A percentile compares a stretch with the other conserved stretches of the same genome.
phyloP scores from a whole-genome alignment of 345 rosid genomes.

The Microcos paniculata region DNA sequence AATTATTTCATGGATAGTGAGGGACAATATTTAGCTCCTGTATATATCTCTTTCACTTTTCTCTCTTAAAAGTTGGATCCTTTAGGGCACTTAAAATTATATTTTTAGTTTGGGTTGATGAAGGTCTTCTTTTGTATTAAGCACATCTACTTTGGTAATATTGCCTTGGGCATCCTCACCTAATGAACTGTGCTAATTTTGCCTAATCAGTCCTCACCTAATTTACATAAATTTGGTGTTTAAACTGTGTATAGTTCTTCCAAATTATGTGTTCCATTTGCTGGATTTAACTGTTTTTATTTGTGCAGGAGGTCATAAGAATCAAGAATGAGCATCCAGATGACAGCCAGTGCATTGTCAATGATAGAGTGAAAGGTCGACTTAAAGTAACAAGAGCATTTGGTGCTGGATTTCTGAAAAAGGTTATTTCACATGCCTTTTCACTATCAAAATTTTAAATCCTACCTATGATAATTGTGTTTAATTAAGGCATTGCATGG shows the following conservation, averaged over 20 bases:
- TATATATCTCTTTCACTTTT: neutral
- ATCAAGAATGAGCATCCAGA: constrained; percentile 95
- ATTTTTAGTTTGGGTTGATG: neutral
- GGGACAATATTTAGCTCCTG: neutral
- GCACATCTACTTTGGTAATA: neutral
- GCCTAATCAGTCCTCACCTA: neutral
- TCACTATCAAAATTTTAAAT: neutral
- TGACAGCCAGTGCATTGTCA: constrained; percentile 82
- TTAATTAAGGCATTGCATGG: neutral
- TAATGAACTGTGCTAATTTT: neutral
- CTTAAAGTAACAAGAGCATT: constrained; percentile 96
- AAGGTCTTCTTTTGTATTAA: neutral
- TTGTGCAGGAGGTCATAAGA: constrained; percentile 81
- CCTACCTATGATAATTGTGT: neutral
- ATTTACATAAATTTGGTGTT: too few species aligned
- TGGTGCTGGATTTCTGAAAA: constrained; percentile 95
- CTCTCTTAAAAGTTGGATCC: neutral
- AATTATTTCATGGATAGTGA: neutral
- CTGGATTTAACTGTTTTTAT: constrained; percentile 17
- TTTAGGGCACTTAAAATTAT: neutral
- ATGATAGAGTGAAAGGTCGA: constrained; percentile 93
- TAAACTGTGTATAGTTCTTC: neutral
- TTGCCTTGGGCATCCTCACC: neutral
- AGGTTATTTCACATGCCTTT: constrained; percentile 42
- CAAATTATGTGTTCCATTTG: neutral